Conservation (phyloP, 2,329 filamentous ascomycete genomes). For the Tolypocladium tropicale region DNA sequence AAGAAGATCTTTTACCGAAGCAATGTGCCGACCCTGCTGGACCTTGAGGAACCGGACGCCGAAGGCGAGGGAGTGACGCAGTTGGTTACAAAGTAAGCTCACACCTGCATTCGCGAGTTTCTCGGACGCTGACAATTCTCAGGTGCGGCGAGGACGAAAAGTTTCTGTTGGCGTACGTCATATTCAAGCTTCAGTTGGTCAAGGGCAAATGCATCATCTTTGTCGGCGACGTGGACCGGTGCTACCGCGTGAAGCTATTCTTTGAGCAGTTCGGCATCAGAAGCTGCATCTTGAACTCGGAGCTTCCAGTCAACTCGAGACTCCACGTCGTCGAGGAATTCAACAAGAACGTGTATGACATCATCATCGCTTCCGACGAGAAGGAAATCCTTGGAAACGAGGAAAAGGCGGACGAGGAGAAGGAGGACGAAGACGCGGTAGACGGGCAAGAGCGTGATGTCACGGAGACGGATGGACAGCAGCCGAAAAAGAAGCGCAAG, state of each 20-base stretch:
- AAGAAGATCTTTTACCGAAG: conserved; percentile 72
- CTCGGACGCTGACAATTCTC: conserved; percentile 6
- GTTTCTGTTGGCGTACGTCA: conserved; percentile 83
- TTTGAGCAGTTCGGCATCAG: conserved; percentile 95
- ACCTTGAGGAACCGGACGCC: conserved; percentile 73
- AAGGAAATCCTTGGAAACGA: conserved; percentile 70
- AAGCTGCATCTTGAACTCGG: conserved; percentile 87
- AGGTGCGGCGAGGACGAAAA: conserved; percentile 95
- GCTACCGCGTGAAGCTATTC: conserved; percentile 88
- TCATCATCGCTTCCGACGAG: conserved; percentile 93
- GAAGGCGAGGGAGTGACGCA: conserved; percentile 71
- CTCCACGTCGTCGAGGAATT: conserved; percentile 96
- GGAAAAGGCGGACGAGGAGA: conserved; percentile 28
- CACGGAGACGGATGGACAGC: conserved; percentile 13
- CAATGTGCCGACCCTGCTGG: conserved; percentile 60
- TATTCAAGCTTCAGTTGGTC: conserved; percentile 89
- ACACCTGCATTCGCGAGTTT: not conserved
- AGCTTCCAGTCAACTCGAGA: conserved; percentile 84
- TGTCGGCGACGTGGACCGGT: conserved; percentile 76
- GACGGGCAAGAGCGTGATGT: conserved; percentile 15
- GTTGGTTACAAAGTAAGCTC: conserved; percentile 63
- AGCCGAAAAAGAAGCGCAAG: conserved; percentile 25
- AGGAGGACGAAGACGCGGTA: conserved; percentile 35
- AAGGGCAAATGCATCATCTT: conserved; percentile 73
- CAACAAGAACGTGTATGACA: conserved; percentile 93